These are phyloP conservation scores for Yamadazyma paraphyllophila DNA, from an alignment of 805 yeast species.

Conservation along the genomic window DNA sequence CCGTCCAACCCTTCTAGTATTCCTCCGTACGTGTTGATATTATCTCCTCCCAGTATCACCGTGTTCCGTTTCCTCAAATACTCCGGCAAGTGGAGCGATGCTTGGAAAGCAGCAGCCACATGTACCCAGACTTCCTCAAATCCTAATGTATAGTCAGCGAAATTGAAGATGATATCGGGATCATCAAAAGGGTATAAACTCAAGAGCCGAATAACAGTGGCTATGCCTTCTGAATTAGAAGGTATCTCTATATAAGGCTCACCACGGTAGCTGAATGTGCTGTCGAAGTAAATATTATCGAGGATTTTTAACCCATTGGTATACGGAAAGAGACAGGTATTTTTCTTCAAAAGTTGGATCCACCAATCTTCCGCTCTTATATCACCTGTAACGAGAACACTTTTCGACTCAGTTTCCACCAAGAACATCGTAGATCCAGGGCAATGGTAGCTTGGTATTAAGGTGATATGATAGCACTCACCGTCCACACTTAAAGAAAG, in stretches of 20 bases:
- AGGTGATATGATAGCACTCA: constrained; percentile 30
- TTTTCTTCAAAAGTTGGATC: constrained; percentile 31
- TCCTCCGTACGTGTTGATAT: neutral
- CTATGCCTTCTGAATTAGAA: constrained; percentile 42
- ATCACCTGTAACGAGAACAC: constrained; percentile 57
- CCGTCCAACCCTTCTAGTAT: neutral
- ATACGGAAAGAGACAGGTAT: constrained; percentile 45
- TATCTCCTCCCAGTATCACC: neutral
- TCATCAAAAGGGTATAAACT: constrained; percentile 41
- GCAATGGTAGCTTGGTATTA: constrained; percentile 55
- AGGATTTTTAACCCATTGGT: constrained; percentile 27
- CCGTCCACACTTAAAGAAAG: constrained; percentile 17
- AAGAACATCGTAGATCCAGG: constrained; percentile 59
- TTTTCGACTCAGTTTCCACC: constrained; percentile 28
- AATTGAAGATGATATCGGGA: constrained; percentile 38
- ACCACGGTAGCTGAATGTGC: constrained; percentile 49
- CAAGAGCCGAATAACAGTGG: constrained; percentile 30
- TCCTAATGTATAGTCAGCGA: constrained; percentile 44
- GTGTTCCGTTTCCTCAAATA: neutral
- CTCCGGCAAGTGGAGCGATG: neutral
- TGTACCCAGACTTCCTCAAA: constrained; percentile 54
- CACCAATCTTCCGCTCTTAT: constrained; percentile 56
- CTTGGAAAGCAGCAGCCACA: constrained; percentile 17
- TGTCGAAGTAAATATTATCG: constrained; percentile 52
- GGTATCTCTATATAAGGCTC: constrained; percentile 48